Base-by-base conservation (phyloP, 148 eudicot genomes). In the Silene uniflora region DNA sequence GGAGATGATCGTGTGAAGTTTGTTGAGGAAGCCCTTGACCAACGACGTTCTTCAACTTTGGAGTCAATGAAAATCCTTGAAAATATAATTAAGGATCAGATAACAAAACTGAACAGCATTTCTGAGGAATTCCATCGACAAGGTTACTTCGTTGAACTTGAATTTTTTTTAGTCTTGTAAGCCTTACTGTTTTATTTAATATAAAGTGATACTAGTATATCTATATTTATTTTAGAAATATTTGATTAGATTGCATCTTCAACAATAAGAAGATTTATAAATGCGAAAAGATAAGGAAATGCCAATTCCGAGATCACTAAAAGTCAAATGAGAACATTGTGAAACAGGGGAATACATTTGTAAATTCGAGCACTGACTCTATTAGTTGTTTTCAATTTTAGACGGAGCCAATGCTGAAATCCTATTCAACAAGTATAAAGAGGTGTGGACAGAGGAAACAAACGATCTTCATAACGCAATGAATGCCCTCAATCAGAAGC, bases 381-480 rank as follows among this genome's bases (percentile, higher is more conserved):
- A 63, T 46, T 56, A 17, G 62, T 69, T 76, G 25, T 76, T 54
- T 69, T 10, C 64, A 17, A 67, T 65, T 32, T 19, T 80, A 72
- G 66, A 55, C 29, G 73, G 73, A 64, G 60, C 90, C 91, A 98
- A 89, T 88, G 79, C 82, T 76, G 62, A 79, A 13, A 73, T 73
- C 75, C 83, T 79, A 54, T 77, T 85, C 54, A 61, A 74, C 80
- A 80, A 79, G 84, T 65, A 86, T 79, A 90, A 92, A 73, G 73
- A 82, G 78, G 35, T 89, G 86, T 88, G 89, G 86, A 84, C 80
- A 72, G 91, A 88, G 84, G 99, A 96, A 81, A 85, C 80, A 77
- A 66, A 77, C 52, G 67, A 75, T 62, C 88, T 96, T 59, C 83
- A 64, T 39, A 80, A 82, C 77, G 87, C 85, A 72, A 87, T 92